Conservation (phyloP, 1,139 yeast species). For the Ashbya aceris region DNA sequence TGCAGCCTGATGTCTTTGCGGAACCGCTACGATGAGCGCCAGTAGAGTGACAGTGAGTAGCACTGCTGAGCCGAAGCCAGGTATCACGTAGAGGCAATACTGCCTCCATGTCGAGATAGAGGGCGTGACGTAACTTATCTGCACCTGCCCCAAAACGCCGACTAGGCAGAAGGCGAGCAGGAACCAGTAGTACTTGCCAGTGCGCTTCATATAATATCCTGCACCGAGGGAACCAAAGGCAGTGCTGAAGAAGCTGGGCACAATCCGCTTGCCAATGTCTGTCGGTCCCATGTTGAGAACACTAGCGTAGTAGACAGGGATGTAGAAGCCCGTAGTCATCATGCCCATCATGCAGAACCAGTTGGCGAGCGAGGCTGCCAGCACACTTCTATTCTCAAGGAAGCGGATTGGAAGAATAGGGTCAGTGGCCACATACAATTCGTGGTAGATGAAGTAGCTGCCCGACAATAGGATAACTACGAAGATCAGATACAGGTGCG, state of each 20-base stretch:
- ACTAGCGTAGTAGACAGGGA: constrained; percentile 56
- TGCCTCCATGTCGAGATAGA: constrained; percentile 31
- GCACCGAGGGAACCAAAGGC: constrained; percentile 61
- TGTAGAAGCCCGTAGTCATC: constrained; percentile 47
- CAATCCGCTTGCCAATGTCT: constrained; percentile 51
- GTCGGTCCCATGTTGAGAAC: constrained; percentile 49
- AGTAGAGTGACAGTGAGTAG: constrained; percentile 58
- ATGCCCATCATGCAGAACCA: constrained; percentile 42
- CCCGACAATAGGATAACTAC: constrained; percentile 24
- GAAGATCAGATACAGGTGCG: constrained; percentile 29
- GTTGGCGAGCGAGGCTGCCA: constrained; percentile 57
- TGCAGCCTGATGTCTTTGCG: constrained; percentile 56
- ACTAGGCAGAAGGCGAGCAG: constrained; percentile 24
- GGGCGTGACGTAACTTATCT: constrained; percentile 33
- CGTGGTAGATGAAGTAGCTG: constrained; percentile 40
- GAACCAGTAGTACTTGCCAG: constrained; percentile 57
- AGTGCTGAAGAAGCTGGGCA: constrained; percentile 62
- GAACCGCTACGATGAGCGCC: constrained; percentile 58
- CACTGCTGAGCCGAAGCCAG: constrained; percentile 52
- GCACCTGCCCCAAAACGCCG: constrained; percentile 34
- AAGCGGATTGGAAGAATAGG: constrained; percentile 60
- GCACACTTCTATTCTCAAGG: constrained; percentile 47
- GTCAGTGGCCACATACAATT: constrained; percentile 46
- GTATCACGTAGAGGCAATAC: constrained; percentile 31
- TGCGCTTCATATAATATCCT: constrained; percentile 57